Percentiles rank a stretch among this genome's conserved stretches.
Evolutionary conservation across 176 grass and related monocot species (phyloP).

Genomic region (Microstegium vimineum): DNA sequence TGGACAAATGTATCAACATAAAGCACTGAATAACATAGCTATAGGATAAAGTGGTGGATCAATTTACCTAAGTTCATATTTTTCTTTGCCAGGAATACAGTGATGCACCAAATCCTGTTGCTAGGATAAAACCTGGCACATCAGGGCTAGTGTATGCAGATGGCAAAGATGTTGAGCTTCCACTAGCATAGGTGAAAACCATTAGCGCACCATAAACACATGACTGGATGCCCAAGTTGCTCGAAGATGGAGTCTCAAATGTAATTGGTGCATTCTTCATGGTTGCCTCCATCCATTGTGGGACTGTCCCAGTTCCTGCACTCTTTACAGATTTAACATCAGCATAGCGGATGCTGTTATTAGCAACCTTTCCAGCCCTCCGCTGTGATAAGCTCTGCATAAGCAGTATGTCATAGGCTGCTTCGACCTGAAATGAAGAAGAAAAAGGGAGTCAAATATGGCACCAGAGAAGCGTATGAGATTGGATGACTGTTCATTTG

Average conservation of each 20-base stretch:
- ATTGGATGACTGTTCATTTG: not conserved
- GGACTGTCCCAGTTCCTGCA: slow-evolving; percentile 36
- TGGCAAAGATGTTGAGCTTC: slow-evolving; percentile 56
- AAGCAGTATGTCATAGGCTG: slow-evolving; percentile 89
- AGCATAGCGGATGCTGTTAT: slow-evolving; percentile 75
- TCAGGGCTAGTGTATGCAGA: slow-evolving; percentile 61
- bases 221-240: slow-evolving; percentile 63
- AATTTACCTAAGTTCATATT: slow-evolving; percentile 78
- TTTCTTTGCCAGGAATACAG: slow-evolving; percentile 94
- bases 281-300: slow-evolving; percentile 71
- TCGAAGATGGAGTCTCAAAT: slow-evolving; percentile 60
- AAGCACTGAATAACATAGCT: not conserved
- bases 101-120: slow-evolving; percentile 79
- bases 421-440: slow-evolving; percentile 69
- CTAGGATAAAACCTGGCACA: slow-evolving; percentile 77
- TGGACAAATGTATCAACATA: not conserved
- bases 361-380: slow-evolving; percentile 83
- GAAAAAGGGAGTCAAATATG: slow-evolving; percentile 3
- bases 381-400: slow-evolving; percentile 84
- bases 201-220: slow-evolving; percentile 82
- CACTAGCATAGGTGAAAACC: slow-evolving; percentile 82
- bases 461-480: not conserved
- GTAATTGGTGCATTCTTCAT: slow-evolving; percentile 67
- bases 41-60: not conserved
- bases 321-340: slow-evolving; percentile 81